Conservation (phyloP, 2,329 filamentous ascomycete species). For the Ustulina deusta region DNA sequence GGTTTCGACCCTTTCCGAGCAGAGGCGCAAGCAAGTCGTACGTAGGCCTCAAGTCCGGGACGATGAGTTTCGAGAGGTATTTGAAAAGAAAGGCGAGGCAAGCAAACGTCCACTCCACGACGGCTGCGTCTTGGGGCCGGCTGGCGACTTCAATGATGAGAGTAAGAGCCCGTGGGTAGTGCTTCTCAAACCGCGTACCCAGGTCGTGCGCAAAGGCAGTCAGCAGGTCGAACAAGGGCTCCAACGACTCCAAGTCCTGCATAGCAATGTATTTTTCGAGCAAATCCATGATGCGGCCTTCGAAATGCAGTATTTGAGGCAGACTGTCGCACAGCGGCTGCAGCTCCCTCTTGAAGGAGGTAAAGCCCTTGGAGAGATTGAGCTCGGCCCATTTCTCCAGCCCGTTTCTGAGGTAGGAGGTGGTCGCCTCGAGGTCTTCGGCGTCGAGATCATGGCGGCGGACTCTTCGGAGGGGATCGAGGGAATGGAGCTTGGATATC, state of each 20-base stretch:
- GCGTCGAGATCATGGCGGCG: constrained; percentile 86
- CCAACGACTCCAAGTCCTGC: constrained; percentile 82
- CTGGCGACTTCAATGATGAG: constrained; percentile 83
- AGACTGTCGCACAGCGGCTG: constrained; percentile 87
- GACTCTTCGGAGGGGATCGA: constrained; percentile 92
- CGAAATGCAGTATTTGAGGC: constrained; percentile 90
- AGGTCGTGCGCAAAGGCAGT: constrained; percentile 96
- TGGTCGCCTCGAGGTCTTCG: constrained; percentile 78
- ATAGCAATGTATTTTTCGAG: constrained; percentile 81
- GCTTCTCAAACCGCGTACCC: constrained; percentile 85
- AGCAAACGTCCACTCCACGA: constrained; percentile 98
- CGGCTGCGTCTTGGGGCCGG: constrained; percentile 81
- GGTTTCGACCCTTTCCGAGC: constrained; percentile 84
- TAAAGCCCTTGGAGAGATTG: constrained; percentile 87
- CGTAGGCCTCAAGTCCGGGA: constrained; percentile 85
- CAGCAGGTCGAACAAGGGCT: constrained; percentile 88
- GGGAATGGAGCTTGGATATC: constrained; percentile 86
- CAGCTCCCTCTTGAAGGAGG: constrained; percentile 79
- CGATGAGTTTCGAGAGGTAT: constrained; percentile 88
- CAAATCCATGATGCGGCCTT: constrained; percentile 83
- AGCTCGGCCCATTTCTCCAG: constrained; percentile 91
- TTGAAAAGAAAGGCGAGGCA: constrained; percentile 97
- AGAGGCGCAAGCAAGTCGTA: constrained; percentile 86
- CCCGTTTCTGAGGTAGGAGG: constrained; percentile 88
- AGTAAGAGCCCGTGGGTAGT: constrained; percentile 81